phyloP scores from a whole-genome alignment of 345 rosid genomes.

The Moricandia arvensis region DNA sequence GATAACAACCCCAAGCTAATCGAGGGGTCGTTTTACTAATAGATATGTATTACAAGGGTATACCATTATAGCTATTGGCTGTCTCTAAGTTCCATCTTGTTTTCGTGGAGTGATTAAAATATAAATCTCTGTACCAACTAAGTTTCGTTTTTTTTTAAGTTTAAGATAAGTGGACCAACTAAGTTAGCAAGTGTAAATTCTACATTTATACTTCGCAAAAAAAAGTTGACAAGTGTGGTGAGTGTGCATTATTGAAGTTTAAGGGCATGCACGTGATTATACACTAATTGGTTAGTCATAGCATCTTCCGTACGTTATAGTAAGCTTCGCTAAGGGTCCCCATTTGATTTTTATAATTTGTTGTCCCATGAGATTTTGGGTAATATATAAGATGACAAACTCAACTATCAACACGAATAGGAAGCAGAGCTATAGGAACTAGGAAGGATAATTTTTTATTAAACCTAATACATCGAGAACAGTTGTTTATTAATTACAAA shows the following conservation, averaged over 20 bases:
- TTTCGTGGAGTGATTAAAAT: slow-evolving; percentile 7
- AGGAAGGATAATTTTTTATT: background rate
- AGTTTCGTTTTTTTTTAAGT: background rate
- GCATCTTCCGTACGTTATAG: slow-evolving; percentile 43
- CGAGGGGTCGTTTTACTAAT: slow-evolving; percentile 13
- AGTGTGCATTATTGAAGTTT: slow-evolving; percentile 1
- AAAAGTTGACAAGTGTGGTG: slow-evolving; percentile 18
- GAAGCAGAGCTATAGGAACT: background rate
- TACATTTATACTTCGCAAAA: slow-evolving; percentile 22
- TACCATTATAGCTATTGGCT: slow-evolving; percentile 28
- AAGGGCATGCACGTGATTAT: slow-evolving; percentile 37
- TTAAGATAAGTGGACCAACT: slow-evolving; percentile 29
- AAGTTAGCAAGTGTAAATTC: slow-evolving; percentile 18
- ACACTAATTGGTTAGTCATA: slow-evolving; percentile 38
- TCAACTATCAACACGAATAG: slow-evolving; percentile 15
- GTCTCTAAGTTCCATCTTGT: slow-evolving; percentile 23
- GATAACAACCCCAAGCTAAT: slow-evolving; percentile 16
- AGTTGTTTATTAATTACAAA: slow-evolving; percentile 12
- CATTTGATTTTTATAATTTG: background rate
- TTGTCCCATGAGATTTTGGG: slow-evolving; percentile 13
- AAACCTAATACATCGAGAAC: background rate
- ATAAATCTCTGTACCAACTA: slow-evolving; percentile 12
- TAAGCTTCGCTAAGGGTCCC: slow-evolving; percentile 29
- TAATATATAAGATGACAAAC: slow-evolving; percentile 26
- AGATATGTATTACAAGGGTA: slow-evolving; percentile 1